Base-by-base conservation (phyloP, 2,329 filamentous ascomycete genomes). In the Pseudofabraea citricarpa region DNA sequence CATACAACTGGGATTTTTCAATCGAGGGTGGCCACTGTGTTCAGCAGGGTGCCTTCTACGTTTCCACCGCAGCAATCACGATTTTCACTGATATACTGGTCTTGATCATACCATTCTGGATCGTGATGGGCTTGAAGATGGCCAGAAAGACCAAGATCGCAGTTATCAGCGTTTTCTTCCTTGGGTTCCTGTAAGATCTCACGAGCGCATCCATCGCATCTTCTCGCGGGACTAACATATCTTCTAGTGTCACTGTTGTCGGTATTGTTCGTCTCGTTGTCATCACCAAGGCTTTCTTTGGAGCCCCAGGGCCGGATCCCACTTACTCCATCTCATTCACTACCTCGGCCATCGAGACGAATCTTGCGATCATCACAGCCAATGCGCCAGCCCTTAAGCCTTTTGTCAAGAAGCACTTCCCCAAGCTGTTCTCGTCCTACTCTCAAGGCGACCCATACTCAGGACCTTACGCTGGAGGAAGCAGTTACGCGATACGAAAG, bases 71-170 rank as follows among this genome's bases (percentile, higher is more conserved):
- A 0, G 79, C 79, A 0, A 70, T 84, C 43, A 85, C 85, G 61
- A 80, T 86, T 50, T 76, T 82, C 41, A 84, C 81, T n/a, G 82
- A 86, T 50, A 63, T 85, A 27, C 75, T 77, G 22, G 76, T 85
- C 22, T 64, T 86, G 10, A 75, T 83, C 38, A 65, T 85, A 7
- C 81, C 81, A 0, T 78, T 83, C 65, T 81, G 80, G 4, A 77
- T 83, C 33, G 61, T 85, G 43, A 77, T 77, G 4, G 70, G 71
- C 37, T 78, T 85, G 71, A 75, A 77, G 22, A 63, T 86, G 10
- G 80, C 80, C 1, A 69, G 62, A 45, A 83, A 81, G 48, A 80
- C 85, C 52, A 85, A 84, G 62, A 70, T 77, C 18, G 83, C 84
- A 10, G 36, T 43, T 27, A 26, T 60, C 84, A 22, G 70, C 82